phyloP scores from a whole-genome alignment of 305 asterid species.

The Nicotiana rustica region DNA sequence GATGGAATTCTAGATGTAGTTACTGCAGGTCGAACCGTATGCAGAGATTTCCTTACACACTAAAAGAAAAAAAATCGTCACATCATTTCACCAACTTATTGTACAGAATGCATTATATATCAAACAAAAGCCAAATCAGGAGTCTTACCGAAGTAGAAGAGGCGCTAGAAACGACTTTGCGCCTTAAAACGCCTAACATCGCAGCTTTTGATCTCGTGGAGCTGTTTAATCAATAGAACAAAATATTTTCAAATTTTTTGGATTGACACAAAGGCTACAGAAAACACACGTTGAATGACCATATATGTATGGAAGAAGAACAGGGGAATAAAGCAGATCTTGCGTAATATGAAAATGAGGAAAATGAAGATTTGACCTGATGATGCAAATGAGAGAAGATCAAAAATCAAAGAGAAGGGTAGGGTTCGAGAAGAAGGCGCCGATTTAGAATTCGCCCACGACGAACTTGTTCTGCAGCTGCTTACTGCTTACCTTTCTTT shows the following conservation, averaged over 20 bases:
- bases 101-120: constrained; percentile 20
- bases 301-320: not conserved
- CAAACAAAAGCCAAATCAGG: constrained; percentile 17
- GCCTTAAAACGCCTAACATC: constrained; percentile 88
- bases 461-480: not conserved
- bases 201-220: constrained; percentile 47
- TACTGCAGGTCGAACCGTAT: constrained; percentile 53
- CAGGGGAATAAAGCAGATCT: constrained; percentile 25
- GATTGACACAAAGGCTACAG: too few relatives aligned
- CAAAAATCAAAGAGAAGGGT: not conserved
- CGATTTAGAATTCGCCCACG: not conserved
- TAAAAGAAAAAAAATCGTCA: constrained; percentile 28
- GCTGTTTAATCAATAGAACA: constrained; percentile 41
- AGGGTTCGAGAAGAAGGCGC: constrained; percentile 33
- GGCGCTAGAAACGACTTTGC: constrained; percentile 77
- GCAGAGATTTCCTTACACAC: constrained; percentile 62
- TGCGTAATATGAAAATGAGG: not conserved
- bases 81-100: not conserved
- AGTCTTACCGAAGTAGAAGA: constrained; percentile 62
- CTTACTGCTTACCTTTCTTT: constrained; percentile 20
- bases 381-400: not conserved
- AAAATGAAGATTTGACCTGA: constrained; percentile 7
- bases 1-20: constrained; percentile 49
- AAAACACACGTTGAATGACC: not conserved
- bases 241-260: not conserved